Base-by-base conservation (phyloP, 257 asterid species). In the Striga asiatica region DNA sequence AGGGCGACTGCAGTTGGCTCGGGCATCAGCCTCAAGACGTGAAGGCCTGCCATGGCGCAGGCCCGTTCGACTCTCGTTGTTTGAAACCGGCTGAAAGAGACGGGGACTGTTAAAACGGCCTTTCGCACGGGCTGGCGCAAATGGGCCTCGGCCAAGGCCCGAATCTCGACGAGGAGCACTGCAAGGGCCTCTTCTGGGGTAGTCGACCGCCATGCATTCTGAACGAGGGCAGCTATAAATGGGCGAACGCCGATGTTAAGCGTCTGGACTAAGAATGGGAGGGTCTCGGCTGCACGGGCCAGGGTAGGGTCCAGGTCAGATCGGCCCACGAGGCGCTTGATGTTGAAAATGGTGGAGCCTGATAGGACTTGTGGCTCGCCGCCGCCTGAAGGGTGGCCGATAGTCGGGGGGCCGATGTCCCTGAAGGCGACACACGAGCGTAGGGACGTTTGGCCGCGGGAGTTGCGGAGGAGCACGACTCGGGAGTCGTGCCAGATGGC, bases 31-130 rank as follows among this genome's bases (percentile, higher is more conserved):
- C 97, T 74, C 50, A 85, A 78, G 27, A 85, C 93, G 29, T 75
- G 93, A 60, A 89, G 94, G 20, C 96, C 94, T 8, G 94, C 97
- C 94, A 85, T 85, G 29, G 96, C 96, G 60, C 97, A 89, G 0
- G 94, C 93, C 28, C 94, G 74, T 32, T 83, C 93, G 11, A 89
- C 25, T 18, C 97, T 76, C 17, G 88, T 83, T 37, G 79, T 50
- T 46, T 86, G 97, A 66, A 89, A 86, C 18, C 97, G 82, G 59
- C 84, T 85, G 71, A 85, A 89, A 0, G 94, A 76, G 4, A 85
- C 96, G 0, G 97, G 96, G 51, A 81, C 45, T 10, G 93, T 77
- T 60, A 85, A 27, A 43, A 86, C 94, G 53, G 60, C 94, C 2
- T 64, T 70, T 20, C 77, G 67, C 0, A 85, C 85, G 0, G 78